These are phyloP conservation scores for Schoenoplectus tabernaemontani DNA, from an alignment of 202 grass and related monocot species.

Conservation along the genomic window DNA sequence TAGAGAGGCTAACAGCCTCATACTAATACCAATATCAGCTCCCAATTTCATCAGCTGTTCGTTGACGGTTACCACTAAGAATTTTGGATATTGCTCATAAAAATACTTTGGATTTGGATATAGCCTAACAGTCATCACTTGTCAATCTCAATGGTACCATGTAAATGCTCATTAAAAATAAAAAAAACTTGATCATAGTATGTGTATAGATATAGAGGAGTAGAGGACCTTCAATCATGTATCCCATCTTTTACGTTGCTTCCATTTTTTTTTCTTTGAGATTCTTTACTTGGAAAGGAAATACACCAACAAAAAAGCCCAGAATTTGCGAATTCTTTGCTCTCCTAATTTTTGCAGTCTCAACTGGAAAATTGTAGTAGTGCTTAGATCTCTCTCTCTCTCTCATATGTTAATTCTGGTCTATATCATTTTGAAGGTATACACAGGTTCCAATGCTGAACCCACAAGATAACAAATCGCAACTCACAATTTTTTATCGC, in stretches of 20 bases:
- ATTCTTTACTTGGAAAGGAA: not conserved
- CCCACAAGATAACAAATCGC: constrained; percentile 32
- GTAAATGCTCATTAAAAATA: too few species aligned
- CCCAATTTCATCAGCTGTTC: too few species aligned
- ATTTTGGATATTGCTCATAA: too few species aligned
- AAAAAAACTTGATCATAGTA: too few species aligned
- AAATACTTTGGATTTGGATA: too few species aligned
- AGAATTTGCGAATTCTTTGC: not conserved
- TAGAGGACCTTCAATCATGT: too few species aligned
- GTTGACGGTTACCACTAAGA: too few species aligned
- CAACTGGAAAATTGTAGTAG: not conserved
- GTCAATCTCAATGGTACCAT: too few species aligned
- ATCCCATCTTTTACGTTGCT: not conserved
- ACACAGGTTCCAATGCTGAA: constrained; percentile 30
- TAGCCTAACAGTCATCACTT: too few species aligned
- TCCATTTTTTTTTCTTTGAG: not conserved
- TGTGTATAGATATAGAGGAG: not conserved
- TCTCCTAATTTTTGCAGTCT: not conserved
- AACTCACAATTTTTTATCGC: constrained; percentile 84
- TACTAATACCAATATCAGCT: too few species aligned
- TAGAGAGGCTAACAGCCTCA: too few species aligned
- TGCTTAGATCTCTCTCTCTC: not conserved
- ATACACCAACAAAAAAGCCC: not conserved
- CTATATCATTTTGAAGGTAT: constrained; percentile 34
- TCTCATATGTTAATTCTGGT: constrained; percentile 21